Evolutionary conservation across 352 stramenopile genomes (phyloP), one percentile per base, ranked within the genome.

Genomic region (Phytophthora boehmeriae): DNA sequence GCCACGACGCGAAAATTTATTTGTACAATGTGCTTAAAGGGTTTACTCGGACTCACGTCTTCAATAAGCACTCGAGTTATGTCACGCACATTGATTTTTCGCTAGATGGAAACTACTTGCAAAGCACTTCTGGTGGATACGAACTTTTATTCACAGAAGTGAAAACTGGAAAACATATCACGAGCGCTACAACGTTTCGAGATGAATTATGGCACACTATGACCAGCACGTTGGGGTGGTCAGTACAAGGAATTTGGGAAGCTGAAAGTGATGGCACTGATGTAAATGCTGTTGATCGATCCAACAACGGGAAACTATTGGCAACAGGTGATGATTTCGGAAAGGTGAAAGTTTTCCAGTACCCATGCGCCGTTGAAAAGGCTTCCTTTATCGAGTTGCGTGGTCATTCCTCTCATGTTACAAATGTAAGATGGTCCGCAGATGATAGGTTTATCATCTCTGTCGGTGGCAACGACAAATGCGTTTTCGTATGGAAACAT

Each of bases 71-170:
- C 68, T 84, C 73, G 10, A 91, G 80, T 41, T 93, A 91, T 44
- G 74, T 96, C 25, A 85, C 77, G 0, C 88, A 93, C 28, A 53
- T 94, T 1, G 88, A 95, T 41, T 96, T 92, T 46, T 91, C 82
- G 13, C 69, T 73, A 5, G 78, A 93, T 45, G 85, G 88, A 0
- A 75, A 65, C 20, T 80, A 80, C 22, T 42, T 90, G 6, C 83
- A 93, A 41, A 90, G 78, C 47, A 89, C 79, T 1, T 97, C 80
- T 27, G 85, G 83, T 28, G 90, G 82, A 0, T 93, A 96, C 51
- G 93, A 98, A 57, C 57, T 98, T 14, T 68, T 95, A 10, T 98
- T 96, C 45, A 95, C 80, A 19, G 92, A 98, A 46, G 85, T 90
- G 1, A 75, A 81, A 45, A 68, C 75, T 0, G 82, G 63, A 2